Conservation (phyloP, 768 basidiomycete species). For the Rhizopogon salebrosus region DNA sequence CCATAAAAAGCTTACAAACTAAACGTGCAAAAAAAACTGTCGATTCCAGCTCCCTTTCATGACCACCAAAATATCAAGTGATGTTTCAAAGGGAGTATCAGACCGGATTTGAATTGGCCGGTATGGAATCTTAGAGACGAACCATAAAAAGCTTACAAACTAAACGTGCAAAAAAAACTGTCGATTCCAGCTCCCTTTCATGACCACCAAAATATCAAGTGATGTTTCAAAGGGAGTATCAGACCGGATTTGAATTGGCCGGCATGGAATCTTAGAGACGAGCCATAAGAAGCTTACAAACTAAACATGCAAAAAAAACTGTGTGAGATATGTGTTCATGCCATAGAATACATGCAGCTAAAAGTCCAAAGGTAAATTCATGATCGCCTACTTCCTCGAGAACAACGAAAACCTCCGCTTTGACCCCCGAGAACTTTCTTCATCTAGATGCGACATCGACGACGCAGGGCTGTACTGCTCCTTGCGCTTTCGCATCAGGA, state of each 20-base stretch:
- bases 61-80: not conserved
- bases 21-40: too few relatives aligned
- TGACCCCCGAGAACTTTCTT: constrained; percentile 2
- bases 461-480: constrained; percentile 21
- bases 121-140: too few relatives aligned
- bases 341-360: constrained; percentile 13
- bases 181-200: not conserved
- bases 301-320: not conserved
- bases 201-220: not conserved
- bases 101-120: too few relatives aligned
- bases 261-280: too few relatives aligned
- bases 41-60: not conserved
- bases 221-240: too few relatives aligned
- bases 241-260: too few relatives aligned
- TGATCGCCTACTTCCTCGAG: constrained; percentile 22
- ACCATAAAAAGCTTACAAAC: too few relatives aligned
- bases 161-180: too few relatives aligned
- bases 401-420: constrained; percentile 28
- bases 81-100: too few relatives aligned
- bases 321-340: not conserved
- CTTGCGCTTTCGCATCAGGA: constrained; percentile 26
- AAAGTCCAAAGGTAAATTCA: constrained; percentile 4
- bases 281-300: too few relatives aligned
- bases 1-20: too few relatives aligned
- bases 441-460: constrained; percentile 16